Evolutionary conservation across 805 yeast genomes (phyloP), one percentile per base, ranked within the genome.

Genomic region (Cephaloascus fragrans): DNA sequence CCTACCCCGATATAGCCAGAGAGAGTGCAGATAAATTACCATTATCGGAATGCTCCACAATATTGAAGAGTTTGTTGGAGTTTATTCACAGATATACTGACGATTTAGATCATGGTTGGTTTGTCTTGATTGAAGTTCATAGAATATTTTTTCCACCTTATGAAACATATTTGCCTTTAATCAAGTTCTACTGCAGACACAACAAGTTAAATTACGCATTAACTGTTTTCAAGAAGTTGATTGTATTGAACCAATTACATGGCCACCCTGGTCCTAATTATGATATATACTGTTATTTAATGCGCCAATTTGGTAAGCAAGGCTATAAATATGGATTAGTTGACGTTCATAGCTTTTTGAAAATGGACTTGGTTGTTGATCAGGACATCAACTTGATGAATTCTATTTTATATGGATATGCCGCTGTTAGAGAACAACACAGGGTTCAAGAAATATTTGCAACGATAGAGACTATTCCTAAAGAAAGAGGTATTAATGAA

Each of bases 291-390:
- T 45, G 56, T 46, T 58, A 54, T 39, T 42, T 66, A 32, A 56
- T 66, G 37, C 47, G 54, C 37, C 56, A 50, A 10, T 66, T 63
- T 49, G 72, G 72, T 2, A 59, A 64, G 31, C 50, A 49, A 31
- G 48, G 64, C 16, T 66, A 66, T 38, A 65, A 64, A 39, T 67
- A 65, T 15, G 72, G 72, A 0, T 67, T 66, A 4, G 50, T 49
- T 15, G 70, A 66, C 37, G 41, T 66, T 4, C 71, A 66, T 40
- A 69, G 61, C 40, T 50, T 46, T 40, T 43, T 66, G 42, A 66
- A 64, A 37, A 56, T 60, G 61, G 72, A 66, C 40, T 37, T 39
- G 8, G 38, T 66, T 32, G 53, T 52, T 2, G 42, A 42, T 26
- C 66, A 59, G 41, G 70, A 66, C 40, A 52, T 61, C 6, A 48